phyloP scores from a whole-genome alignment of 352 stramenopile species.

The Globisporangium cystogenes region DNA sequence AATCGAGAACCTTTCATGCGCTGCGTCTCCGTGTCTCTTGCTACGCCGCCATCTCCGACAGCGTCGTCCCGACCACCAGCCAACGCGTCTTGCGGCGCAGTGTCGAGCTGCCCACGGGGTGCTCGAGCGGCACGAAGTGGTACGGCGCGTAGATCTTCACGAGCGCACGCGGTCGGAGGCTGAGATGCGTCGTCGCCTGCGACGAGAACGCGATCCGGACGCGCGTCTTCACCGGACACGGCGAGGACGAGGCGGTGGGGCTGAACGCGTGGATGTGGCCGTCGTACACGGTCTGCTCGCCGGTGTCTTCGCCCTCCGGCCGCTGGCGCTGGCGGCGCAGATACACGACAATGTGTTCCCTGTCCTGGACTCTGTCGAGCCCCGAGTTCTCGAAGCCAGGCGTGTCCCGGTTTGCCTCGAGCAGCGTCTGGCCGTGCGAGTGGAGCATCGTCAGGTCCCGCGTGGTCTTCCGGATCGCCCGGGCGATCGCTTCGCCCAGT shows the following conservation, averaged over 20 bases:
- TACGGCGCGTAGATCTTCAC: conserved; percentile 57
- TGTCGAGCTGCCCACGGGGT: conserved; percentile 13
- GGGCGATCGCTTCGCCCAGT: conserved; percentile 50
- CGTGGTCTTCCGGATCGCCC: conserved; percentile 42
- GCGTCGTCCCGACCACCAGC: conserved; percentile 43
- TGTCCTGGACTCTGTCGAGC: conserved; percentile 39
- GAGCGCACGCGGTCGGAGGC: conserved; percentile 18
- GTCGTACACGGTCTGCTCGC: conserved; percentile 25
- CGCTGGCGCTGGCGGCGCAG: conserved; percentile 2
- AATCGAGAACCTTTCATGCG: neutral
- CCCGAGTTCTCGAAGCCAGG: conserved; percentile 10
- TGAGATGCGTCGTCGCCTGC: conserved; percentile 21
- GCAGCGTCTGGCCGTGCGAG: conserved; percentile 43
- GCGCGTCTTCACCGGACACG: conserved; percentile 5
- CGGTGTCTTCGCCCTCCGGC: neutral
- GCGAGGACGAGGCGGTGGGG: conserved; percentile 1
- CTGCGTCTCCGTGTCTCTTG: neutral
- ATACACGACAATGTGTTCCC: conserved; percentile 31
- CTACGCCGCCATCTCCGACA: conserved; percentile 27
- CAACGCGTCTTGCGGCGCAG: conserved; percentile 13
- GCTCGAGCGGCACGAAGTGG: conserved; percentile 33
- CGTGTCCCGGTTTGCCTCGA: conserved; percentile 21
- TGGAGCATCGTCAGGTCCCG: conserved; percentile 57
- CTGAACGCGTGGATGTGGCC: conserved; percentile 22
- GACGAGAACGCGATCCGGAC: conserved; percentile 33